A percentile compares a stretch with the other conserved stretches of the same genome.
These are phyloP conservation scores for Chlorella sp. DNA, from an alignment of 139 green algal genomes.

Conservation along the genomic window DNA sequence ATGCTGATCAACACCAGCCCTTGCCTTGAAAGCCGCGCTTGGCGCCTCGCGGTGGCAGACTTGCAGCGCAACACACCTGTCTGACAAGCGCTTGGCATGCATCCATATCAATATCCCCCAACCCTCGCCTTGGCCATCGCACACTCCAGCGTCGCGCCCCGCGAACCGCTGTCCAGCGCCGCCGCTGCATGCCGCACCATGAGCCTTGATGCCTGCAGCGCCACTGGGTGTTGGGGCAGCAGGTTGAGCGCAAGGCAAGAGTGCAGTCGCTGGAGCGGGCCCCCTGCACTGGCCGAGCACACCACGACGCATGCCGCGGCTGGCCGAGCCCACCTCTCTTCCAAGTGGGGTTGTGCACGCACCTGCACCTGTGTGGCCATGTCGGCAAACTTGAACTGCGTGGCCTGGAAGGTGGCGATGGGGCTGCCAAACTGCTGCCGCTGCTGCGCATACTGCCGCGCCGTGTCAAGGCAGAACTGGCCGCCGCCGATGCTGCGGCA, in stretches of 20 bases:
- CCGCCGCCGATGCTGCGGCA: conserved; percentile 76
- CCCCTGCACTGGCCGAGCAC: too few relatives aligned
- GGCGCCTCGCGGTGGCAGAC: too few relatives aligned
- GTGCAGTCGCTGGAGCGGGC: too few relatives aligned
- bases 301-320: too few relatives aligned
- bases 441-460: conserved; percentile 52
- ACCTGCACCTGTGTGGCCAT: conserved; percentile 78
- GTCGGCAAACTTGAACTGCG: conserved; percentile 82
- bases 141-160: conserved; percentile 60
- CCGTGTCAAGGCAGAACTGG: conserved; percentile 70
- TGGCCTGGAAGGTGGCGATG: conserved; percentile 70
- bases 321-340: too few relatives aligned
- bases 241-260: too few relatives aligned
- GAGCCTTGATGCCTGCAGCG: conserved; percentile 54
- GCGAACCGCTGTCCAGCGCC: conserved; percentile 52
- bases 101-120: too few relatives aligned
- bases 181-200: conserved; percentile 71
- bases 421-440: conserved; percentile 74
- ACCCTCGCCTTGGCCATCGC: conserved; percentile 78
- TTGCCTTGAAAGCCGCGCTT: too few relatives aligned
- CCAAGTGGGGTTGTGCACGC: neutral
- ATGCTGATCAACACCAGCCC: too few relatives aligned
- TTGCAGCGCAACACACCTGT: too few relatives aligned
- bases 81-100: too few relatives aligned
- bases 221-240: neutral